Percentiles rank a stretch among this genome's conserved stretches.
Evolutionary conservation across 2,329 filamentous ascomycete genomes (phyloP).

Genomic region (Aureobasidium melanogenum): DNA sequence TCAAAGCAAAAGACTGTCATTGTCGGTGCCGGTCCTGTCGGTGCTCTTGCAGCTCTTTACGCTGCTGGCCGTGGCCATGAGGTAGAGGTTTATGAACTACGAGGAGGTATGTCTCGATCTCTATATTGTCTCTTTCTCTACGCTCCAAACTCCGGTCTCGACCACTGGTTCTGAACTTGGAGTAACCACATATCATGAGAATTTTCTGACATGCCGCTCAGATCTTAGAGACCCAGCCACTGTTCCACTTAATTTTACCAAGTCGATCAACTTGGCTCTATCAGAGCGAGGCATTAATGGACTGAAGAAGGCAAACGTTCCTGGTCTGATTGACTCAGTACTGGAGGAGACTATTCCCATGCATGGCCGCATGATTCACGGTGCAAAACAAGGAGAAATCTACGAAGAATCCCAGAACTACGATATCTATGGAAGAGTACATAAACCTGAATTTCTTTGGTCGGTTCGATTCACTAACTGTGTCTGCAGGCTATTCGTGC

Average conservation of each 20-base stretch:
- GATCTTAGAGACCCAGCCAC: constrained; percentile 80
- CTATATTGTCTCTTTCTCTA: background rate
- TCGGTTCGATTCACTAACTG: background rate
- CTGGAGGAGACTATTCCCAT: constrained; percentile 79
- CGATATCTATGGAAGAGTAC: constrained; percentile 76
- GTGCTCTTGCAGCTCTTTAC: constrained; percentile 64
- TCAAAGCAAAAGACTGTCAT: constrained; percentile 62
- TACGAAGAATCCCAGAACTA: constrained; percentile 80
- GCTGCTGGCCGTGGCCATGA: constrained; percentile 79
- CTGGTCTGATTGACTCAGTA: constrained; percentile 62
- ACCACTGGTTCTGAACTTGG: background rate
- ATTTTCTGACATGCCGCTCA: constrained; percentile 30
- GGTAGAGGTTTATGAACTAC: constrained; percentile 89
- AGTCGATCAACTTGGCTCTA: constrained; percentile 94
- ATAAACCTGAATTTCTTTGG: constrained; percentile 17
- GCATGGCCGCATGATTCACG: constrained; percentile 94
- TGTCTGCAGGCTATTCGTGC: constrained; percentile 64
- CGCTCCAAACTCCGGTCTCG: background rate
- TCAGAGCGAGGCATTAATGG: constrained; percentile 91
- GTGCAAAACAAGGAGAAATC: constrained; percentile 55
- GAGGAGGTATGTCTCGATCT: constrained; percentile 59
- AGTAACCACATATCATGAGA: background rate
- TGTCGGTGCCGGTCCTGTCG: constrained; percentile 63
- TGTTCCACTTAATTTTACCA: constrained; percentile 85
- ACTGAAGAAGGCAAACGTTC: constrained; percentile 60